Percentiles rank a stretch among this genome's conserved stretches.
These are phyloP conservation scores for Apiospora malaysiana DNA, from an alignment of 2,329 filamentous ascomycete genomes.

Conservation along the genomic window DNA sequence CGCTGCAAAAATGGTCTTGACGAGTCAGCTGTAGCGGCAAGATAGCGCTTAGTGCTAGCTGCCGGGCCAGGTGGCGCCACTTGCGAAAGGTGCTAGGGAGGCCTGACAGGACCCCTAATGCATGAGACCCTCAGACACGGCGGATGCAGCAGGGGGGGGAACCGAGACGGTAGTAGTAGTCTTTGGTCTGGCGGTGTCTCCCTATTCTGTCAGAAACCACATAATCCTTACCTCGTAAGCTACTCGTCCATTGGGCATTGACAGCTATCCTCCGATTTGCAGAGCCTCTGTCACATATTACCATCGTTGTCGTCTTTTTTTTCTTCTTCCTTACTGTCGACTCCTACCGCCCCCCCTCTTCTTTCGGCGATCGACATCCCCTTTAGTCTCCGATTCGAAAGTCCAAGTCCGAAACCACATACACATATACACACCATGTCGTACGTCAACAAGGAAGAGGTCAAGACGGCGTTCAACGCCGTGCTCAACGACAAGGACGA, in stretches of 20 bases:
- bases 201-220: conserved; percentile 7
- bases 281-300: too few relatives aligned
- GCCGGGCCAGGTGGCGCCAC: conserved; percentile 14
- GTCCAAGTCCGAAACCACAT: conserved; percentile 15
- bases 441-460: conserved; percentile 62
- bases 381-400: neutral
- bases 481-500: conserved; percentile 70
- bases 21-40: neutral
- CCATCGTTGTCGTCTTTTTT: neutral
- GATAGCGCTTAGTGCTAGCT: conserved; percentile 1
- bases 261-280: too few relatives aligned
- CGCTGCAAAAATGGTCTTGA: neutral
- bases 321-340: neutral
- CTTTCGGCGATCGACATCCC: too few relatives aligned
- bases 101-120: conserved; percentile 16
- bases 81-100: conserved; percentile 1
- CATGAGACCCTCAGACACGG: conserved; percentile 9
- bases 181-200: neutral
- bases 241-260: neutral
- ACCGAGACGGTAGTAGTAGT: neutral
- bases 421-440: conserved; percentile 51
- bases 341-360: too few relatives aligned
- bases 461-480: conserved; percentile 68
- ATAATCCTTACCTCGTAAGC: neutral
- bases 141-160: neutral